Conservation (phyloP, 345 rosid species). For the Xanthoceras sorbifolium region DNA sequence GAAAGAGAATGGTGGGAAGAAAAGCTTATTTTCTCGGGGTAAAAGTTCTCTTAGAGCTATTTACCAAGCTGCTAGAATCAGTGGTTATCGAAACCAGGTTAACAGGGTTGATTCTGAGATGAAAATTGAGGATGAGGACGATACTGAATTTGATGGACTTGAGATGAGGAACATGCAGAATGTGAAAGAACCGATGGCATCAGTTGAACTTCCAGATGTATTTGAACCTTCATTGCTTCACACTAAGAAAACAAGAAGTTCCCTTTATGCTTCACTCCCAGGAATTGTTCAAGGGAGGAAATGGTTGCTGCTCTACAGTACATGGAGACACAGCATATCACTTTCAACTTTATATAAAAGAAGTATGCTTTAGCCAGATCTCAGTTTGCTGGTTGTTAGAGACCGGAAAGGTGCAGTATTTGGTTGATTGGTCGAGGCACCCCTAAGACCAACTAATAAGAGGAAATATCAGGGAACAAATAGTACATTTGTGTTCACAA, state of each 20-base stretch:
- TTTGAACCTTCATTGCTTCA: slow-evolving; percentile 92
- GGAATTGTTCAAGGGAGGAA: slow-evolving; percentile 87
- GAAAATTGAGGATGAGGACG: slow-evolving; percentile 40
- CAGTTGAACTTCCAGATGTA: slow-evolving; percentile 40
- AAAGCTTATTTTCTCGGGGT: slow-evolving; percentile 68
- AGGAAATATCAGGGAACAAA: slow-evolving; percentile 94
- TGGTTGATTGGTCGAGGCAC: slow-evolving; percentile 96
- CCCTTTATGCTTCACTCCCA: slow-evolving; percentile 77
- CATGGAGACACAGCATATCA: slow-evolving; percentile 98
- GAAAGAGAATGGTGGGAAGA: slow-evolving; percentile 62
- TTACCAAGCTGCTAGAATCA: slow-evolving; percentile 54
- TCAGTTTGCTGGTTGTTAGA: slow-evolving; percentile 89
- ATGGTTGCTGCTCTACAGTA: slow-evolving; percentile 95
- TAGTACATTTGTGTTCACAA: slow-evolving; percentile 85
- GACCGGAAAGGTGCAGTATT: slow-evolving; percentile 89
- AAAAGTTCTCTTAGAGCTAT: slow-evolving; percentile 67
- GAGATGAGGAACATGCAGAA: slow-evolving; percentile 56
- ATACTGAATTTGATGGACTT: slow-evolving; percentile 45
- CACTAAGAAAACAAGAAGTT: slow-evolving; percentile 56
- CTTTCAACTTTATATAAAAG: slow-evolving; percentile 86
- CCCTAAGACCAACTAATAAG: slow-evolving; percentile 73
- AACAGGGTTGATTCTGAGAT: slow-evolving; percentile 43
- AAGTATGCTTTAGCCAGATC: slow-evolving; percentile 96
- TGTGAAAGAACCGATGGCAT: slow-evolving; percentile 40
- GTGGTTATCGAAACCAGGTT: slow-evolving; percentile 51